Percentiles rank a stretch among this genome's conserved stretches.
phyloP scores from a whole-genome alignment of 495 filamentous ascomycete species.

The Penicillium coprophilum region DNA sequence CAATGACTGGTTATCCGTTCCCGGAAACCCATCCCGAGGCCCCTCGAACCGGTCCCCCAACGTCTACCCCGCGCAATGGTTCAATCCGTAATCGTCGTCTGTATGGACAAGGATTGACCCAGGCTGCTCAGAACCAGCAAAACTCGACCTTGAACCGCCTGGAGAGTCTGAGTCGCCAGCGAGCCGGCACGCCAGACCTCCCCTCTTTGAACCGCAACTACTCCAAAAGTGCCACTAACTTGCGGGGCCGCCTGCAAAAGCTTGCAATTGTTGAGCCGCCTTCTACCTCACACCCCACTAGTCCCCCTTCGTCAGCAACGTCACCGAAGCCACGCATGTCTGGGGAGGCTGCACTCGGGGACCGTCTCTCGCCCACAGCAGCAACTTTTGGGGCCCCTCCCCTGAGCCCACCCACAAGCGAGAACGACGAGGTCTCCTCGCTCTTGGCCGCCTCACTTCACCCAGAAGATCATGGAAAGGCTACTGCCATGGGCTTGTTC shows the following conservation, averaged over 20 bases:
- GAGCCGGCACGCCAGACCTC: constrained; percentile 41
- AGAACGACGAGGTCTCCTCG: constrained; percentile 58
- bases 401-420: constrained; percentile 71
- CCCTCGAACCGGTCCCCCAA: constrained; percentile 13
- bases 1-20: constrained; percentile 18
- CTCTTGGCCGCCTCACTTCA: constrained; percentile 60
- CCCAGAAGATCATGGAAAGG: constrained; percentile 78
- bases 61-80: constrained; percentile 45
- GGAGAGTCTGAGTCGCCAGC: constrained; percentile 66
- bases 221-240: constrained; percentile 56
- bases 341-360: constrained; percentile 24
- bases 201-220: constrained; percentile 38
- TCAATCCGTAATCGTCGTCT: constrained; percentile 69
- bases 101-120: constrained; percentile 81
- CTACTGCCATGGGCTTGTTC: constrained; percentile 81
- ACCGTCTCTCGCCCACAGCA: constrained; percentile 27
- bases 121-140: constrained; percentile 79
- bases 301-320: constrained; percentile 49
- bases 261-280: constrained; percentile 44
- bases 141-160: constrained; percentile 71
- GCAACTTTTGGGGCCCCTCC: constrained; percentile 56
- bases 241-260: constrained; percentile 57
- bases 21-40: constrained; percentile 17
- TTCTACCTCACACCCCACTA: constrained; percentile 45
- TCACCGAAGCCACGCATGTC: constrained; percentile 32